Evolutionary conservation across 2,329 filamentous ascomycete species (phyloP), one percentile per base, ranked within the genome.

Genomic region (Exophiala aquamarina): DNA sequence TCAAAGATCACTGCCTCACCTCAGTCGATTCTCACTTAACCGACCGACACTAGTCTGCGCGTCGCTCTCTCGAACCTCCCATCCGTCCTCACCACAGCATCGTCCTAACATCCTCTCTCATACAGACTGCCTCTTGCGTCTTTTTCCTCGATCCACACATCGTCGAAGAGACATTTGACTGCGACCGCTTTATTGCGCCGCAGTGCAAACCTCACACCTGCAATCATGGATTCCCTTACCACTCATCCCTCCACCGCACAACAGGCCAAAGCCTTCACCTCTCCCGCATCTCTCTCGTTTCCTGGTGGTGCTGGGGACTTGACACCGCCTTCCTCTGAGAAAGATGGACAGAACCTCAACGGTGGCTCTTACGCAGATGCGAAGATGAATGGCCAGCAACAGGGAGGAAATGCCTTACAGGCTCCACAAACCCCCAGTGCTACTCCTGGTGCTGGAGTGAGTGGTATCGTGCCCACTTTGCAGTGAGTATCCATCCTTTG

Each of bases 191-290:
- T 56, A 60, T 58, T 63, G 54, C 56, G 37, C 50, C 58, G 55
- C 58, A 55, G 41, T 56, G 60, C 69, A 83, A 71, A 41, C 18
- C 38, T 49, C 40, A 50, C 44, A 42, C 14, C 15, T 51, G 56
- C 56, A 59, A 59, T 49, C 68, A 95, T 95, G 89, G 89, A 95
- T 69, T 82, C 83, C 63, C 86, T 95, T 63, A 90, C 89, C 64
- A 93, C 92, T 60, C 93, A 97, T 67, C 93, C 93, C 39, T 81
- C 86, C 58, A 97, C 84, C 67, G 91, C 92, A 63, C 82, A 86
- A 59, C 91, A 97, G 81, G 93, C 93, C 57, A 93, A 93, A 79
- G 89, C 88, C 66, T 95, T 97, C 73, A 95, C 91, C 63, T 90
- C 89, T 51, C 88, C 91, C 47, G 87, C 89, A 57, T 95, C 90